phyloP scores from a whole-genome alignment of 2,329 filamentous ascomycete species.

The Aspergillus fumigatus region DNA sequence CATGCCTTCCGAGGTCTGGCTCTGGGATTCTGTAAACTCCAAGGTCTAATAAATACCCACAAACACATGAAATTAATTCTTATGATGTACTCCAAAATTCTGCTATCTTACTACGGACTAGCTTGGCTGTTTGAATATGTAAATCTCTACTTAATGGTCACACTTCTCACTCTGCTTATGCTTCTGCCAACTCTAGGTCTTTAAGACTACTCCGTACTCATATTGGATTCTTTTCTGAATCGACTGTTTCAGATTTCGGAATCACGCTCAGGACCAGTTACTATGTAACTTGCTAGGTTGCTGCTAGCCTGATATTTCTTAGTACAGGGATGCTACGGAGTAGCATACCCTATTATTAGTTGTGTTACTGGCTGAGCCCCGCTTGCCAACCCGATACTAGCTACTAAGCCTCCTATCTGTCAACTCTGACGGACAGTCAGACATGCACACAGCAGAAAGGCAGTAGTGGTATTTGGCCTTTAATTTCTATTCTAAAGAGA shows the following conservation, averaged over 20 bases:
- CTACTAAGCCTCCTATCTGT: conserved; percentile 8
- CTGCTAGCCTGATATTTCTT: not conserved
- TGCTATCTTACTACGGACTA: too few relatives aligned
- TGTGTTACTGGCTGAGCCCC: conserved; percentile 5
- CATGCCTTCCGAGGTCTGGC: conserved; percentile 18
- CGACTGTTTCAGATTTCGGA: not conserved
- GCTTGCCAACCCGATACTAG: conserved; percentile 15
- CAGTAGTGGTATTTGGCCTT: not conserved
- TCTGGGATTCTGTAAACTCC: not conserved
- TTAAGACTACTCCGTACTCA: not conserved
- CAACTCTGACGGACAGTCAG: not conserved
- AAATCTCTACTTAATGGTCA: not conserved
- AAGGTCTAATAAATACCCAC: not conserved
- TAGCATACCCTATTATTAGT: not conserved
- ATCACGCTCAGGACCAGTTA: not conserved
- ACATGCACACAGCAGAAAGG: not conserved
- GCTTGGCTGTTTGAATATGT: not conserved
- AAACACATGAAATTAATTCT: not conserved
- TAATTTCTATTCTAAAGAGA: not conserved
- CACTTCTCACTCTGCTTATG: not conserved
- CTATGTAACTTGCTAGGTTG: not conserved
- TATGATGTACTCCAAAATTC: too few relatives aligned
- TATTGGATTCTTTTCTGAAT: not conserved
- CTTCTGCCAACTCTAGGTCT: not conserved
- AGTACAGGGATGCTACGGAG: not conserved